Evolutionary conservation across 108 stramenopile species (phyloP), one percentile per base, ranked within the genome.

Genomic region (Mediolabrus comicus): DNA sequence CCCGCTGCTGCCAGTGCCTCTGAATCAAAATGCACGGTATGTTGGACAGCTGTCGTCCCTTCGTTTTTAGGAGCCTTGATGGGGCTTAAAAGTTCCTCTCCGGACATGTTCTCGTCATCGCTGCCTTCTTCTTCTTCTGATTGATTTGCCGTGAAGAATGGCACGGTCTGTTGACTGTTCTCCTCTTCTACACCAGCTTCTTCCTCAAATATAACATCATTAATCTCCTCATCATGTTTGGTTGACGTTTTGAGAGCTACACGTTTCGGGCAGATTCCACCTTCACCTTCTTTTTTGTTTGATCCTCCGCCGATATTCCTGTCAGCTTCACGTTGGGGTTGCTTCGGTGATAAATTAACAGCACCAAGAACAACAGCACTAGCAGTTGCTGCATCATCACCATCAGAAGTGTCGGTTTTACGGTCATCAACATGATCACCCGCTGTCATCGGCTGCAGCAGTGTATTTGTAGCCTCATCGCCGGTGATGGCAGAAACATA

Each of bases 401-500:
- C 59, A 26, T 32, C 59, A 32, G 58, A 59, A 6, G 59, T 31
- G 27, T 49, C 59, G 9, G 57, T 19, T 32, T 29, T 35, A 58
- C 3, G 32, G 28, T 58, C 66, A 25, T 39, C 5, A 17, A 30
- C 28, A 28, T 5, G 4, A 13, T 12, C 29, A 36, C 58, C 67
- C 19, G 7, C 43, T 17, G 13, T 34, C 43, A 25, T 22, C 26
- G 33, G 19, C 38, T 41, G 68, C 43, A 3, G 35, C 39, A 13
- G 39, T 46, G 30, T 30, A 68, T 38, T 59, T 25, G 67, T 61
- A 13, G 71, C 59, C 19, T 75, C 74, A 61, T 75, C 74, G 11
- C 74, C 74, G 7, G 74, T 69, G 17, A 69, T 53, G 13, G 74
- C 74, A 25, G 60, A 54, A 4, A 75, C 55, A 16, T 62, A 75